Evolutionary conservation across 2,329 filamentous ascomycete species (phyloP).

Genomic region (Colletotrichum sp.): DNA sequence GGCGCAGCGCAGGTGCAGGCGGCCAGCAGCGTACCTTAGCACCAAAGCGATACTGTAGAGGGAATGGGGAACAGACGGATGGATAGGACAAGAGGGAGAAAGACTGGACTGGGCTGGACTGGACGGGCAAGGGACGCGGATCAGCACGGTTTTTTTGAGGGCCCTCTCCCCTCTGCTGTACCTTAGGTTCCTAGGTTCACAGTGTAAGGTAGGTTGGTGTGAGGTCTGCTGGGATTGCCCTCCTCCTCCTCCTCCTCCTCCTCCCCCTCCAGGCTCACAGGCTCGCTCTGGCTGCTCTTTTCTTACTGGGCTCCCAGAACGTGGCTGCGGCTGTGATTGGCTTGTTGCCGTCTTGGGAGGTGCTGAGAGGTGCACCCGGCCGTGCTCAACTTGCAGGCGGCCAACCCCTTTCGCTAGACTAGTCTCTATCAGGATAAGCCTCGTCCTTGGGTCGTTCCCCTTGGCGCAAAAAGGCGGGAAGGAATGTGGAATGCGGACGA

Average conservation of each 20-base stretch:
- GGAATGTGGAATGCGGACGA: background rate
- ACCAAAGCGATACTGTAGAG: background rate
- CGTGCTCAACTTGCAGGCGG: background rate
- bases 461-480: conserved; percentile 11
- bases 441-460: background rate
- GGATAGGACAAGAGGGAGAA: background rate
- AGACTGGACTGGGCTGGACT: background rate
- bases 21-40: conserved; percentile 14
- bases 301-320: background rate
- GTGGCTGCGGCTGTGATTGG: conserved; percentile 8
- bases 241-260: background rate
- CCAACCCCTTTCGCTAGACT: background rate
- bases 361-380: background rate
- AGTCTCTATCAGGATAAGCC: background rate
- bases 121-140: background rate
- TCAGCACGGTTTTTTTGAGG: conserved; percentile 15
- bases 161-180: background rate
- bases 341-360: background rate
- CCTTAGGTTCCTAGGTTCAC: background rate
- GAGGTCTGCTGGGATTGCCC: background rate
- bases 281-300: background rate
- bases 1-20: background rate
- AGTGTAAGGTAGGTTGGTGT: background rate
- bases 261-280: too few species aligned
- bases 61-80: conserved; percentile 2